These are phyloP conservation scores for Ogataea chonburiensis DNA, from an alignment of 805 yeast genomes.

Conservation along the genomic window DNA sequence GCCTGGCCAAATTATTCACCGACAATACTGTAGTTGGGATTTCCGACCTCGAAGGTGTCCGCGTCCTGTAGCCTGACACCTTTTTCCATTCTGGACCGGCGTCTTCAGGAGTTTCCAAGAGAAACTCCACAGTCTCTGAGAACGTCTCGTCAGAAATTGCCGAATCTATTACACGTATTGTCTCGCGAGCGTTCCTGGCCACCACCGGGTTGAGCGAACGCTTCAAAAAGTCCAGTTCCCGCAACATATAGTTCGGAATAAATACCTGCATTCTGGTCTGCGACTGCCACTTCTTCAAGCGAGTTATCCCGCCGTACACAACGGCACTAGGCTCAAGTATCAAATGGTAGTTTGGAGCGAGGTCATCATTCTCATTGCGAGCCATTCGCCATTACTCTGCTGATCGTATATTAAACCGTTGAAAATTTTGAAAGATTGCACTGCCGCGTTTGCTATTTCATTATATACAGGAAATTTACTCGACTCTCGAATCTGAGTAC, in stretches of 20 bases:
- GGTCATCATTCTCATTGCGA: background rate
- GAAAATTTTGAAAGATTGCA: conserved; percentile 7
- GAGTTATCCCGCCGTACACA: conserved; percentile 62
- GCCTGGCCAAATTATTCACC: too few species aligned
- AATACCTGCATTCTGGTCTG: conserved; percentile 40
- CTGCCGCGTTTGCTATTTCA: conserved; percentile 10
- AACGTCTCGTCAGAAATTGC: conserved; percentile 18
- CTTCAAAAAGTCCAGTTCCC: conserved; percentile 57
- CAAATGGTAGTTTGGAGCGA: conserved; percentile 31
- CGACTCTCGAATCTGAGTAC: conserved; percentile 13
- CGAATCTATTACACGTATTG: conserved; percentile 58
- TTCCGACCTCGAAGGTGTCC: conserved; percentile 44
- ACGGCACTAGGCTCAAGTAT: conserved; percentile 68
- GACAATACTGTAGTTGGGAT: conserved; percentile 21
- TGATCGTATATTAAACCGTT: conserved; percentile 7
- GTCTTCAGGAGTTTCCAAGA: conserved; percentile 42
- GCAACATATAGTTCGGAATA: conserved; percentile 57
- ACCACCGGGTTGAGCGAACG: conserved; percentile 50
- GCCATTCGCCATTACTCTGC: too few species aligned
- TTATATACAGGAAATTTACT: background rate
- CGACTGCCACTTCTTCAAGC: conserved; percentile 61
- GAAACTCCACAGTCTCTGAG: conserved; percentile 25
- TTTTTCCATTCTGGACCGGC: conserved; percentile 50
- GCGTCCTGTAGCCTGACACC: conserved; percentile 44
- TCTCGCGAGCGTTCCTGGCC: conserved; percentile 65